A percentile compares a stretch with the other conserved stretches of the same genome.
Evolutionary conservation across 148 eudicot species (phyloP).

Genomic region (Dysphania ambrosioides): DNA sequence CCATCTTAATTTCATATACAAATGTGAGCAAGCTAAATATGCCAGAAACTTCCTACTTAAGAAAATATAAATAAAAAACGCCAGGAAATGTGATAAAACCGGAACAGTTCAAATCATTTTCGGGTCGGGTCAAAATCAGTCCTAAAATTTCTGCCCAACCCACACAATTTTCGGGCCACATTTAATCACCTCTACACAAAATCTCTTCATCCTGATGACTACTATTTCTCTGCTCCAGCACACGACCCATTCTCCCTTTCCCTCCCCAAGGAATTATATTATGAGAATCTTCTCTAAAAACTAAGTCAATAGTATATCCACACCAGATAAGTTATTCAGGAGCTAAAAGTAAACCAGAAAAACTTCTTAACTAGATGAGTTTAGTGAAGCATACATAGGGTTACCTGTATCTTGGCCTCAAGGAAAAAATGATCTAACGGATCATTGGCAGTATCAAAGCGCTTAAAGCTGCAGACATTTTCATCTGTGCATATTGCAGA

Average conservation of each 20-base stretch:
- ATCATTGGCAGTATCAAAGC: slow-evolving; percentile 86
- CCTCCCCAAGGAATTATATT: background rate
- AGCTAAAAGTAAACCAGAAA: too few relatives aligned
- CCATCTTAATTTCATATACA: background rate
- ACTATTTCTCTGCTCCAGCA: background rate
- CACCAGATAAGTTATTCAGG: background rate
- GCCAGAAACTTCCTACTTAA: background rate
- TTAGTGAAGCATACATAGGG: slow-evolving; percentile 10
- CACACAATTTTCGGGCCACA: too few relatives aligned
- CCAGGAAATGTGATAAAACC: background rate
- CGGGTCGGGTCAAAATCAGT: too few relatives aligned
- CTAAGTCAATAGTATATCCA: background rate
- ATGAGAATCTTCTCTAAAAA: background rate
- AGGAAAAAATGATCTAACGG: slow-evolving; percentile 81
- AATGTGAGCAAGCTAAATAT: background rate
- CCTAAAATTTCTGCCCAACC: too few relatives aligned
- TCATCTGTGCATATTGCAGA: slow-evolving; percentile 24
- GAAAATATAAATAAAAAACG: background rate
- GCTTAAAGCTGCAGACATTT: slow-evolving; percentile 50
- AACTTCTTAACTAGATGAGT: background rate
- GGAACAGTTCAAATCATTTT: background rate
- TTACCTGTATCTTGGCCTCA: slow-evolving; percentile 55
- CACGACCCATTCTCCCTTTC: background rate
- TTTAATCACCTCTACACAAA: too few relatives aligned
- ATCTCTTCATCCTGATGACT: background rate